Evolutionary conservation across 441 rosid species (phyloP), one percentile per base, ranked within the genome.

Genomic region (Pelargonium exstipulatum): DNA sequence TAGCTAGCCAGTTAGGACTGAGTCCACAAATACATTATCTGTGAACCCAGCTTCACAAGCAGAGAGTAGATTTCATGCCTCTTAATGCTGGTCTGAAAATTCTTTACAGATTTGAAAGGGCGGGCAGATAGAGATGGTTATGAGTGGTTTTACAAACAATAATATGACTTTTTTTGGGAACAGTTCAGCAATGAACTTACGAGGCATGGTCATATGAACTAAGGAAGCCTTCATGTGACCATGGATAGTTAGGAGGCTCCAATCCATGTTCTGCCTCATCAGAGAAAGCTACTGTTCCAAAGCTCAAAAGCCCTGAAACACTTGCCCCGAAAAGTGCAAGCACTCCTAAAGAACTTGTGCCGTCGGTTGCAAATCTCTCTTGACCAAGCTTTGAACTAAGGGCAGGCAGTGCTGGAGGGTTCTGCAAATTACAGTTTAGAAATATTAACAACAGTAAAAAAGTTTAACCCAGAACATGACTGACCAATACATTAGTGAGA

Each of bases 181-280:
- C 40, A 62, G 9, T 16, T 5, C 24, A 62, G 73, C 37, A 26
- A 65, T n/a, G 62, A 40, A 85, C 98, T 93, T 77, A 96, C 99
- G 97, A 93, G 58, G 99, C 91, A 84, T 96, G 99, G 78, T 96
- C 98, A 65, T 96, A 96, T 67, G 99, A 96, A 81, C 96, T 90
- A 40, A 96, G 92, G 72, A 96, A 93, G 79, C 99, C 99, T 64
- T 81, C 29, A 76, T 96, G 99, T 77, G 99, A 98, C 99, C 99
- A 96, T 46, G 99, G 99, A 86, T 96, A 96, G 72, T 17, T 84
- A 26, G 99, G 89, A 74, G 81, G 81, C 40, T 68, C 96, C 71
- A 96, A 76, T 55, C 99, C 99, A 45, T 96, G 99, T 64, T 96
- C 99, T 16, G 99, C 99, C 81, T 96, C 99, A 76, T 96, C 99